Percentiles rank a stretch among this genome's conserved stretches.
Conservation (phyloP, 495 filamentous ascomycete species). For the Neurospora sp. region DNA sequence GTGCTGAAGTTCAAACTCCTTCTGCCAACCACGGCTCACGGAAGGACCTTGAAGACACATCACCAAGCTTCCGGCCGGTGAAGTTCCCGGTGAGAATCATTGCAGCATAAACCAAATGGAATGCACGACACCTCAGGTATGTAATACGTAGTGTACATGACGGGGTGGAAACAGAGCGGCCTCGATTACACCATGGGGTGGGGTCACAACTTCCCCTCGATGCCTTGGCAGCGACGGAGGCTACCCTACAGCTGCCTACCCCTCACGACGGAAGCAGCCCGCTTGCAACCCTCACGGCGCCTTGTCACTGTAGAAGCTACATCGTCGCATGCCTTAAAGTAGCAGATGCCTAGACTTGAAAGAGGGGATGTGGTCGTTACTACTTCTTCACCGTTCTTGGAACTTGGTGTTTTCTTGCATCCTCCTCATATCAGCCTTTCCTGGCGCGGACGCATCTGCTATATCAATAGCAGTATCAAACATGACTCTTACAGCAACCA, state of each 20-base stretch:
- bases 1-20: neutral
- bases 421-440: constrained; percentile 1
- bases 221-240: neutral
- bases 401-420: neutral
- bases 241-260: neutral
- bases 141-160: neutral
- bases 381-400: neutral
- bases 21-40: neutral
- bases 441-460: neutral
- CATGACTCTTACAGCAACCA: constrained; percentile 58
- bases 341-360: neutral
- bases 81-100: neutral
- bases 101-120: neutral
- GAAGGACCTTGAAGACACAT: neutral
- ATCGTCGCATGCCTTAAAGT: neutral
- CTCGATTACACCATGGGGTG: neutral
- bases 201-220: neutral
- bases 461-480: constrained; percentile 2
- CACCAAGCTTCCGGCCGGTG: neutral
- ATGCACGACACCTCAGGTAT: neutral
- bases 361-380: neutral
- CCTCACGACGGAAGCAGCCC: neutral
- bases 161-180: neutral
- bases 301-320: neutral
- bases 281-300: neutral